Percentiles rank a stretch among this genome's conserved stretches.
phyloP scores from a whole-genome alignment of 805 yeast genomes.

The Wickerhamiella galacta region DNA sequence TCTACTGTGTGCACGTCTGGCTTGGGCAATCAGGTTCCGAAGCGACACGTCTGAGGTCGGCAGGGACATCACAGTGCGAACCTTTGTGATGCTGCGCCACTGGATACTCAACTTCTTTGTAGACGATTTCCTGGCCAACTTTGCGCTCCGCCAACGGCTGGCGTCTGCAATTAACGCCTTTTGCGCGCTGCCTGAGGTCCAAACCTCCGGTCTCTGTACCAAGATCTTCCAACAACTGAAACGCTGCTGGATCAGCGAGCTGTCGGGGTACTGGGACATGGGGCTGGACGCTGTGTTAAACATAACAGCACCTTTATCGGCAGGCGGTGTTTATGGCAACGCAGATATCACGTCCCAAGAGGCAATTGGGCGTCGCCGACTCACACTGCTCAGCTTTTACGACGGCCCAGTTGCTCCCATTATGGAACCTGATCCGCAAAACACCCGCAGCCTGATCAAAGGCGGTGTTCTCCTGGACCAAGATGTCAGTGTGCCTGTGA shows the following conservation, averaged over 20 bases:
- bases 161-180: conserved; percentile 24
- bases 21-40: conserved; percentile 41
- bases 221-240: conserved; percentile 32
- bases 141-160: conserved; percentile 31
- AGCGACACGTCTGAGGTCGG: conserved; percentile 32
- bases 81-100: conserved; percentile 75
- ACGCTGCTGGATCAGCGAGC: conserved; percentile 31
- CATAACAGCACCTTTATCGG: conserved; percentile 10
- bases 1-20: conserved; percentile 44
- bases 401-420: conserved; percentile 7
- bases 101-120: conserved; percentile 80
- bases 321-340: conserved; percentile 21
- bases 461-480: conserved; percentile 17
- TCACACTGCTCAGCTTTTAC: conserved; percentile 11
- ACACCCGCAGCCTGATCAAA: conserved; percentile 13
- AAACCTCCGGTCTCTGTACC: conserved; percentile 12
- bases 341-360: conserved; percentile 1
- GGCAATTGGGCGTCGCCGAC: conserved; percentile 8
- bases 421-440: conserved; percentile 2
- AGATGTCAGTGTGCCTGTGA: conserved; percentile 12
- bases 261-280: conserved; percentile 22
- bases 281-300: conserved; percentile 7
- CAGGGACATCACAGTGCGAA: conserved; percentile 51
- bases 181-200: conserved; percentile 15
- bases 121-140: conserved; percentile 56